Base-by-base conservation (phyloP, 2,329 filamentous ascomycete species). In the Lachnellula willkommii region DNA sequence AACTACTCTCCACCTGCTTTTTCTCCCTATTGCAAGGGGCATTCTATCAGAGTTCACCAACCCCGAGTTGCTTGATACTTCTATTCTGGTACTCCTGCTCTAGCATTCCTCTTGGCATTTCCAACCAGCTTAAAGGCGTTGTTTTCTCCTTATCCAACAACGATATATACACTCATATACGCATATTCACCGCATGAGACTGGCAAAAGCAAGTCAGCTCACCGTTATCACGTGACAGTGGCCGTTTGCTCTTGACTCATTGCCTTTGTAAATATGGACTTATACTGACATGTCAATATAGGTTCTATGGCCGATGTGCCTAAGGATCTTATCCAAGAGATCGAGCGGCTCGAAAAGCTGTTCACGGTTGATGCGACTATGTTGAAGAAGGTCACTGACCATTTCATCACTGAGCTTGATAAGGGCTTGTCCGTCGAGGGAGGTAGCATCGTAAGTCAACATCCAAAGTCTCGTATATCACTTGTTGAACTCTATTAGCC, bases 231-330 rank as follows among this genome's bases (percentile, higher is more conserved):
- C 59, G 60, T 64, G 63, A 22, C 15, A 42, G 20, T 51, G 50
- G 50, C 47, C 17, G 43, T 8, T 15, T 24, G 32, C 15, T 3
- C 2, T 43, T 11, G n/a, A 26, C n/a, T 40, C 26, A 36, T 50
- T 57, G 54, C 17, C 48, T 39, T 58, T 20, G 4, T 52, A 6
- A 3, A 47, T 26, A n/a, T 35, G 43, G 12, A 47, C 35, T 12
- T 47, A 52, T 59, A 48, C 64, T 68, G 50, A 68, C 52, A 53
- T 32, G 20, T 8, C 17, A 42, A 48, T 43, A 52, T 64, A 95
- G 91, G 90, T 71, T 95, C 92, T 61, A 90, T 94, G 83, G 85
- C 87, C 72, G 90, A 96, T 77, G 82, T 96, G 73, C 92, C 93
- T 62, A 88, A 90, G 76, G 85, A 90, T 73, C 82, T 96, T 63